These are phyloP conservation scores for Epichloe scottii DNA, from an alignment of 2,329 filamentous ascomycete genomes.

Conservation along the genomic window DNA sequence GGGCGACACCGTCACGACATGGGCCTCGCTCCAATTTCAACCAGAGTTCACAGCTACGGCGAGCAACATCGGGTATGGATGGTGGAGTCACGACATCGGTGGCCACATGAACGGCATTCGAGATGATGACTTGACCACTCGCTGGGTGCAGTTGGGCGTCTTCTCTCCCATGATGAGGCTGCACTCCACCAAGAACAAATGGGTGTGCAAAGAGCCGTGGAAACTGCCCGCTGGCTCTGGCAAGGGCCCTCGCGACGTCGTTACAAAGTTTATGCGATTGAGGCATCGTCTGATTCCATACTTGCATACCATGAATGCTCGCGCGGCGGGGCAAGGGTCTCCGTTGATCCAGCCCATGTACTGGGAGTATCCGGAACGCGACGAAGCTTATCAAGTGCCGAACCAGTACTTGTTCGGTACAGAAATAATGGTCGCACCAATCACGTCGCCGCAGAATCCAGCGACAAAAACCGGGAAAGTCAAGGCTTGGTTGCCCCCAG, in stretches of 20 bases:
- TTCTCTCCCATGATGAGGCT: conserved; percentile 50
- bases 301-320: conserved; percentile 43
- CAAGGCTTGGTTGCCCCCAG: conserved; percentile 44
- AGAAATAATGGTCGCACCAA: conserved; percentile 41
- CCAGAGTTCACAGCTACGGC: conserved; percentile 55
- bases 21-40: conserved; percentile 49
- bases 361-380: conserved; percentile 40
- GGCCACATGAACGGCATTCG: conserved; percentile 44
- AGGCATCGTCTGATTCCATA: conserved; percentile 49
- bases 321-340: conserved; percentile 28
- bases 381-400: conserved; percentile 41
- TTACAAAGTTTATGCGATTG: conserved; percentile 37
- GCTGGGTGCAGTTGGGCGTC: conserved; percentile 50
- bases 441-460: conserved; percentile 36
- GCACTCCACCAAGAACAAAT: conserved; percentile 44
- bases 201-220: conserved; percentile 53
- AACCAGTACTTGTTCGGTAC: conserved; percentile 50
- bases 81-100: conserved; percentile 60
- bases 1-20: conserved; percentile 46
- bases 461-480: conserved; percentile 33
- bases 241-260: conserved; percentile 29
- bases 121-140: conserved; percentile 44
- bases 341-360: conserved; percentile 51
- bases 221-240: conserved; percentile 25
- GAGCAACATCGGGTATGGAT: conserved; percentile 54